phyloP scores from a whole-genome alignment of 768 basidiomycete species.

The Lactarius akahatsu region DNA sequence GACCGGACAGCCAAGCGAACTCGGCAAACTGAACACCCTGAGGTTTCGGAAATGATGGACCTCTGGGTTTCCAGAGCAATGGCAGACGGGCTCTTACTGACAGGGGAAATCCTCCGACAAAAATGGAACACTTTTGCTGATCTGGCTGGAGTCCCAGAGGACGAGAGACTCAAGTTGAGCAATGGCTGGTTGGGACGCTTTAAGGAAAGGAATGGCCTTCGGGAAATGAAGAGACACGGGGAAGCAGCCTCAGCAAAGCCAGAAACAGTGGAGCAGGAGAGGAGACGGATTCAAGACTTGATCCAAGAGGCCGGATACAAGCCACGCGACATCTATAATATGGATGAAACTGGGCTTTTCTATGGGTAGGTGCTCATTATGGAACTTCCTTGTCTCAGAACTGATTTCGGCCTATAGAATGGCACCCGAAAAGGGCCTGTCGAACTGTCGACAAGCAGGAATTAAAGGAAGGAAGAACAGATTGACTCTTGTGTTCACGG shows the following conservation, averaged over 20 bases:
- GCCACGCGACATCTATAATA: slow-evolving; percentile 1
- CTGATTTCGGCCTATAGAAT: too few relatives aligned
- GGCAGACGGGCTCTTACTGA: not conserved
- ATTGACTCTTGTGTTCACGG: not conserved
- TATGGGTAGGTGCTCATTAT: not conserved
- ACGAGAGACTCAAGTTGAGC: not conserved
- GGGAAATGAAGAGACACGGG: not conserved
- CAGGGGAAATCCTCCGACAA: not conserved
- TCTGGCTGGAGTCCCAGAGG: not conserved
- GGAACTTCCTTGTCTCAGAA: too few relatives aligned
- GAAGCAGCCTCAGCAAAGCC: not conserved
- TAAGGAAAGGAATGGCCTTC: not conserved
- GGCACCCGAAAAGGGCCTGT: not conserved
- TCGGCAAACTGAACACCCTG: slow-evolving; percentile 2
- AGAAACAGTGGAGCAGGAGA: not conserved
- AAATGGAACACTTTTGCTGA: not conserved
- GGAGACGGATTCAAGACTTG: not conserved
- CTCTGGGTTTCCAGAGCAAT: not conserved
- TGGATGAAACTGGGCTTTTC: slow-evolving; percentile 10
- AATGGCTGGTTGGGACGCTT: not conserved
- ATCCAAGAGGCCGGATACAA: not conserved
- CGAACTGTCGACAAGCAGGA: too few relatives aligned
- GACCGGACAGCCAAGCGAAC: too few relatives aligned
- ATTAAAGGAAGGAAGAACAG: not conserved
- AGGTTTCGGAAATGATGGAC: slow-evolving; percentile 1